Percentiles rank a stretch among this genome's conserved stretches.
Conservation (phyloP, 768 basidiomycete genomes). For the Gelatoporia subvermispora region DNA sequence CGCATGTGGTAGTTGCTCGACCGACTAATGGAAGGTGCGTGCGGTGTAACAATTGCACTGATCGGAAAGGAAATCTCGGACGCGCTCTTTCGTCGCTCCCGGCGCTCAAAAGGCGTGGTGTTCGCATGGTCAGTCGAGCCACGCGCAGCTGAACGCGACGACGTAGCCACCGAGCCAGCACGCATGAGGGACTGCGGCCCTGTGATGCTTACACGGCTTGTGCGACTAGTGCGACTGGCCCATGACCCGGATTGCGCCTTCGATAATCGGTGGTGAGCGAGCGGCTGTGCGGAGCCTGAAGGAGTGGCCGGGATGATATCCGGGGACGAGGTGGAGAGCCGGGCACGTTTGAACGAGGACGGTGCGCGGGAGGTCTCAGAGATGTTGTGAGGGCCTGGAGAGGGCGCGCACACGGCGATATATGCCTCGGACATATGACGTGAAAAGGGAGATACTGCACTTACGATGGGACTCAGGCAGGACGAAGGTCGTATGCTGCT, state of each 20-base stretch:
- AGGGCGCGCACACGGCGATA: slow-evolving; percentile 2
- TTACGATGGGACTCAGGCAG: slow-evolving; percentile 55
- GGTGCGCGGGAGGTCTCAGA: slow-evolving; percentile 52
- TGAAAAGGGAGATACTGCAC: slow-evolving; percentile 21
- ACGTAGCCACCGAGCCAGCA: slow-evolving; percentile 8
- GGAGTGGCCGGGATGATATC: slow-evolving; percentile 27
- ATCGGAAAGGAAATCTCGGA: slow-evolving; percentile 77
- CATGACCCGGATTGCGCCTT: slow-evolving; percentile 39
- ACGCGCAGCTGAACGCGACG: slow-evolving; percentile 8
- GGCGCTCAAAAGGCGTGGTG: neutral
- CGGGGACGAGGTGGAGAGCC: slow-evolving; percentile 41
- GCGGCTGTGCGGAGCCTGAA: slow-evolving; percentile 32
- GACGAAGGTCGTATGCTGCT: slow-evolving; percentile 58
- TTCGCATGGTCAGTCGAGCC: slow-evolving; percentile 1
- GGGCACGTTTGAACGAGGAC: slow-evolving; percentile 69
- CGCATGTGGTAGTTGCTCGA: slow-evolving; percentile 73
- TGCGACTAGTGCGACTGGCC: slow-evolving; percentile 25
- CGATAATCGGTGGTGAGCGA: slow-evolving; percentile 26
- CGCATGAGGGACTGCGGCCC: slow-evolving; percentile 16
- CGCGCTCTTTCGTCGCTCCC: slow-evolving; percentile 41
- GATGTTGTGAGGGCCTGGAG: slow-evolving; percentile 21
- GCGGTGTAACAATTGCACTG: slow-evolving; percentile 72
- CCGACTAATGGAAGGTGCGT: slow-evolving; percentile 63
- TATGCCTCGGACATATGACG: slow-evolving; percentile 1
- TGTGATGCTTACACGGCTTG: slow-evolving; percentile 17